Base-by-base conservation (phyloP, 805 yeast genomes). In the Cyberlindnera misumaiensis region DNA sequence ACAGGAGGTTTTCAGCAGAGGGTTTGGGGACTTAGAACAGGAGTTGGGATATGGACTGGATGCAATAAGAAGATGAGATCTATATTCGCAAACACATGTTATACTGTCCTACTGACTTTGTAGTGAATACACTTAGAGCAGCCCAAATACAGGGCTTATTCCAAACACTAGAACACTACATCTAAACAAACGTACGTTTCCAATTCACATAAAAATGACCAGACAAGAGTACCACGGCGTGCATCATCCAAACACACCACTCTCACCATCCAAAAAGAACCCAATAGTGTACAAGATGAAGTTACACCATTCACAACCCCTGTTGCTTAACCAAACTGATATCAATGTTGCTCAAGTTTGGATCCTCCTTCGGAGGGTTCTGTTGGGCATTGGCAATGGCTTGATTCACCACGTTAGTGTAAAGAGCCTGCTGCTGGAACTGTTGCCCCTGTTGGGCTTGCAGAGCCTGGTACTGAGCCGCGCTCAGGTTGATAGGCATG, bases 21-120 rank as follows among this genome's bases (percentile, higher is more conserved):
- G 64, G 38, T 51, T 58, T 32, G 25, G 52, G 15, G 81, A 75
- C 38, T 55, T 80, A 31, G 88, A 80, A 47, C 73, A 69, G 44
- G 88, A 81, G 45, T 55, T 80, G 49, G 85, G 78, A 45, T 80
- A 70, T 55, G 87, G 87, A 2, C 56, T 80, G 32, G 87, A 81
- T 58, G 56, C 47, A 3, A 41, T 46, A 14, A 36, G 36, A 18
- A 36, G 37, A 14, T 32, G 35, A 32, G 16, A 30, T 30, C 22
- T 30, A 18, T 30, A 12, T 16, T 6, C 24, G 8, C 24, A 20
- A 20, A n/a, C n/a, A n/a, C 24, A 20, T 8, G 24, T 20, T 20
- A 6, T 20, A 8, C 24, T 20, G 24, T 6, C 8, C 24, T 5
- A 20, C 8, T 20, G 24, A 8, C 24, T 6, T n/a, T 20, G 24